phyloP scores from a whole-genome alignment of 805 yeast genomes.

The Scheffersomyces coipomensis region DNA sequence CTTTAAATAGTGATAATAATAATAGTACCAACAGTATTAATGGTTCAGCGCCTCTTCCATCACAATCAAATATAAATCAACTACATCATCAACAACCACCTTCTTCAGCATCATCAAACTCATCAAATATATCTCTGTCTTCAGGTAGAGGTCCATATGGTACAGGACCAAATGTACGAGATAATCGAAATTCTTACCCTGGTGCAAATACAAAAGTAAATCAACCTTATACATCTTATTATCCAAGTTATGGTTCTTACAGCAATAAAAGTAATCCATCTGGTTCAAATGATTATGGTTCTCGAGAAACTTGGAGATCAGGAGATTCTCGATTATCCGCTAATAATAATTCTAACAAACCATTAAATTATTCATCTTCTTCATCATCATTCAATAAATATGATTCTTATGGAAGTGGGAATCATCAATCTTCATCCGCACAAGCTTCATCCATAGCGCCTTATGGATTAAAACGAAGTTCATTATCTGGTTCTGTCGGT shows the following conservation, averaged over 20 bases:
- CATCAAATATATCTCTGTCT: neutral
- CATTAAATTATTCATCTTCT: no score
- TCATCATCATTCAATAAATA: slow-evolving; percentile 6
- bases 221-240: slow-evolving; percentile 14
- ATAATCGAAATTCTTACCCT: slow-evolving; percentile 9
- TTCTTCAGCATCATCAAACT: neutral
- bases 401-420: slow-evolving; percentile 3
- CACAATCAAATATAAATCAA: neutral
- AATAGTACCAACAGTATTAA: neutral
- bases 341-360: no score
- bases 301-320: slow-evolving; percentile 13
- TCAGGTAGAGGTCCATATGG: neutral
- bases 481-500: slow-evolving; percentile 20
- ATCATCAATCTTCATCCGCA: neutral
- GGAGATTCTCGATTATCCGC: slow-evolving; percentile 16
- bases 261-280: slow-evolving; percentile 8
- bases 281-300: slow-evolving; percentile 4
- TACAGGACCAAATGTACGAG: slow-evolving; percentile 11
- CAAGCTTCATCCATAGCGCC: neutral
- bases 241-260: slow-evolving; percentile 23
- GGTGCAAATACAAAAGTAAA: neutral
- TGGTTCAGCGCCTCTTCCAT: neutral
- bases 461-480: slow-evolving; percentile 10
- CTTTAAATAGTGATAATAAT: slow-evolving; percentile 1
- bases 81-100: neutral